Percentiles rank a stretch among this genome's conserved stretches.
Evolutionary conservation across 2,329 filamentous ascomycete genomes (phyloP).

Genomic region (Thelonectria discophora): DNA sequence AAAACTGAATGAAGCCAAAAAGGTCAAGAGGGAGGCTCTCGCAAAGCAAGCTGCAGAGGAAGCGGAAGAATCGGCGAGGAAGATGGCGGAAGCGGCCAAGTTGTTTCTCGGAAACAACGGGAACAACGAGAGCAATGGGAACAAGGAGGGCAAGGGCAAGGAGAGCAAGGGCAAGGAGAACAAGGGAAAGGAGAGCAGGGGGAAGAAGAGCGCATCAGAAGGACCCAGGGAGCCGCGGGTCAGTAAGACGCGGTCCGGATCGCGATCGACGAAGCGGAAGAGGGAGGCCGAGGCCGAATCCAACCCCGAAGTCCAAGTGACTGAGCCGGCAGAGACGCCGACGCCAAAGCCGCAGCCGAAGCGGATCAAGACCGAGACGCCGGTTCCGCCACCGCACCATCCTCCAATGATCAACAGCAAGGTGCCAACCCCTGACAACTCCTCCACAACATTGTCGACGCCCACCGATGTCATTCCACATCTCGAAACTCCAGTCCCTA

Average conservation of each 20-base stretch:
- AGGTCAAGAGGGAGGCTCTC: slow-evolving; percentile 72
- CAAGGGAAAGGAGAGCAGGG: slow-evolving; percentile 14
- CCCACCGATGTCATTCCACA: slow-evolving; percentile 36
- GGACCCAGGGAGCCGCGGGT: slow-evolving; percentile 42
- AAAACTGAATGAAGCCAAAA: slow-evolving; percentile 82
- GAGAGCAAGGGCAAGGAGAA: slow-evolving; percentile 26
- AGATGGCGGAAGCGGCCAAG: slow-evolving; percentile 60
- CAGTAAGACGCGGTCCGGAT: slow-evolving; percentile 44
- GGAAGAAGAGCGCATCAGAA: slow-evolving; percentile 28
- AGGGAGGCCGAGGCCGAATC: slow-evolving; percentile 49
- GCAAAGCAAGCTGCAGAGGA: slow-evolving; percentile 70
- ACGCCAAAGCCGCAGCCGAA: slow-evolving; percentile 55
- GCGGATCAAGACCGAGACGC: slow-evolving; percentile 66
- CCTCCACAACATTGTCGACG: slow-evolving; percentile 32
- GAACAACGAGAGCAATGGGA: neutral
- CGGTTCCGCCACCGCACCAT: slow-evolving; percentile 58
- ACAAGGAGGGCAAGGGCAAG: slow-evolving; percentile 22
- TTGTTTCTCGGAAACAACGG: slow-evolving; percentile 51
- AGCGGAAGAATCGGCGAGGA: slow-evolving; percentile 65
- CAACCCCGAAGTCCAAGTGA: slow-evolving; percentile 42
- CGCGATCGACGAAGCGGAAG: slow-evolving; percentile 56
- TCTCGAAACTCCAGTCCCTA: slow-evolving; percentile 55
- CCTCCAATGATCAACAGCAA: slow-evolving; percentile 44
- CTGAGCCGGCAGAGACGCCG: slow-evolving; percentile 42
- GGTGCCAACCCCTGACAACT: slow-evolving; percentile 36